Conservation (phyloP, 2,329 filamentous ascomycete genomes). For the Celoporthe dispersa region DNA sequence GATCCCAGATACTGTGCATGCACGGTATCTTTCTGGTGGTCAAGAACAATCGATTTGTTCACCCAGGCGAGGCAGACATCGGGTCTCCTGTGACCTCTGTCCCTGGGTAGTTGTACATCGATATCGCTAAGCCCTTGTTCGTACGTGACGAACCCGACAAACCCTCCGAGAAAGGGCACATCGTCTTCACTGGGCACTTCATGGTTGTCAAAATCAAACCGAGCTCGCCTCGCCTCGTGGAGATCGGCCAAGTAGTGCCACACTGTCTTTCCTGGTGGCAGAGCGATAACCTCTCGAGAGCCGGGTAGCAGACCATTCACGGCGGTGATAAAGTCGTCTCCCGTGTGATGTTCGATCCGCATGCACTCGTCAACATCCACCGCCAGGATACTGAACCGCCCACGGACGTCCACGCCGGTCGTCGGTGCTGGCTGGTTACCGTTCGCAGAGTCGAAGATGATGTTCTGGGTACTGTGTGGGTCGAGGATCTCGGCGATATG, state of each 20-base stretch:
- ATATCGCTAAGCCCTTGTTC: constrained; percentile 75
- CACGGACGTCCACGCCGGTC: constrained; percentile 52
- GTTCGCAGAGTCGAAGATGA: constrained; percentile 66
- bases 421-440: constrained; percentile 48
- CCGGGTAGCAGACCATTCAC: background rate
- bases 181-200: constrained; percentile 32
- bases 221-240: constrained; percentile 38
- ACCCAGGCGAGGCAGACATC: constrained; percentile 80
- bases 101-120: constrained; percentile 45
- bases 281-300: constrained; percentile 32
- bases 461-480: constrained; percentile 45
- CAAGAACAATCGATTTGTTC: constrained; percentile 76
- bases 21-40: constrained; percentile 65
- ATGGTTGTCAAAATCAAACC: constrained; percentile 25
- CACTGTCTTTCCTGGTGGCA: constrained; percentile 41
- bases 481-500: constrained; percentile 59
- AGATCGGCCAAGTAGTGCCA: constrained; percentile 59
- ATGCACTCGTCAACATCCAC: constrained; percentile 62
- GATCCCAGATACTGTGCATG: constrained; percentile 69
- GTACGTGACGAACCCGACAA: constrained; percentile 85
- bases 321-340: constrained; percentile 46
- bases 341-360: constrained; percentile 61
- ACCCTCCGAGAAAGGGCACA: constrained; percentile 76
- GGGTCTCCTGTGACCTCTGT: constrained; percentile 52
- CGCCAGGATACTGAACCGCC: constrained; percentile 76